Evolutionary conservation across 441 rosid species (phyloP), one percentile per base, ranked within the genome.

Genomic region (Brassica hybrid): DNA sequence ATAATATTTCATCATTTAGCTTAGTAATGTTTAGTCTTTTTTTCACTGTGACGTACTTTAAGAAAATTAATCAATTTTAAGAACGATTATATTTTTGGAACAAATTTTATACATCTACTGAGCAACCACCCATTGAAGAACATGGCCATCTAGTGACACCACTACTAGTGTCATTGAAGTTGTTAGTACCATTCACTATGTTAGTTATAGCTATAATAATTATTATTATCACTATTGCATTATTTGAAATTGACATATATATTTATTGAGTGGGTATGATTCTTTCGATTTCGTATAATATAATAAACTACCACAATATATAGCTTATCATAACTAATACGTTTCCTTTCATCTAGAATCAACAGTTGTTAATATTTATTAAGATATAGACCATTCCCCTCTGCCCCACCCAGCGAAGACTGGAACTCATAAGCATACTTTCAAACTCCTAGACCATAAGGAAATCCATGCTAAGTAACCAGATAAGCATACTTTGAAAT

Each of bases 111-210:
- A 62, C 17, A 27, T 65, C 5, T 69, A 72, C 16, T 67, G 25
- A 60, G 18, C 69, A 72, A 67, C 77, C 69, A 72, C 77, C 65
- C 59, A 6, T 78, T 14, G 36, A 62, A 60, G 64, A 78, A 59
- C 62, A 57, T 67, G 32, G 34, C 50, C 34, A 14, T 10, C 58
- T 14, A 58, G 72, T 65, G 71, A 71, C 76, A 77, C 61, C 67
- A 65, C 61, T 65, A 9, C 61, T 25, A 57, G 76, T 65, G 63
- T 66, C 59, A 11, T 65, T 48, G 80, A 66, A 77, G 74, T 78
- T 72, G 73, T 72, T 72, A 67, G 64, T 50, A 76, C 61, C 62
- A 68, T 34, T 75, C 41, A 34, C 36, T 69, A 45, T 69, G 23
- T 45, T 45, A 41, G 48, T 41, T 41, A 41, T 41, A n/a, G 4